Percentiles rank a stretch among this genome's conserved stretches.
phyloP scores from a whole-genome alignment of 2,329 filamentous ascomycete species.

The Penicillium aurantiogriseum region DNA sequence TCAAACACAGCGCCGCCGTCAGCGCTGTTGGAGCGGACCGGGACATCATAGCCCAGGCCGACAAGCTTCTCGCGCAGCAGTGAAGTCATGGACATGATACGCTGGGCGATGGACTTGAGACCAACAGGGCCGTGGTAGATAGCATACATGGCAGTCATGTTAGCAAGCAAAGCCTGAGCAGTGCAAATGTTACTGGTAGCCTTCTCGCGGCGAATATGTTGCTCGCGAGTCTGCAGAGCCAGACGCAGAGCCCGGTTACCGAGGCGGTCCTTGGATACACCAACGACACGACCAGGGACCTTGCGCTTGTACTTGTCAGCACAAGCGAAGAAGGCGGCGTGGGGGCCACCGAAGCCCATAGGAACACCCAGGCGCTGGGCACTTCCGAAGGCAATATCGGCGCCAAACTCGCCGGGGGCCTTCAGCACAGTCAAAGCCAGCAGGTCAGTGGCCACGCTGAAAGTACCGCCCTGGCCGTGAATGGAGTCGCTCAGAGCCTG shows the following conservation, averaged over 20 bases:
- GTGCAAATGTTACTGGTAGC: conserved; percentile 98
- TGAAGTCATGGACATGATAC: conserved; percentile 68
- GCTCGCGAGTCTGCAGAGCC: conserved; percentile 87
- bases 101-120: conserved; percentile 77
- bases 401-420: conserved; percentile 89
- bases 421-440: conserved; percentile 83
- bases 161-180: conserved; percentile 86
- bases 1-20: conserved; percentile 69
- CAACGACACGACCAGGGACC: conserved; percentile 86
- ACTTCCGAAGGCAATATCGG: conserved; percentile 91
- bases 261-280: conserved; percentile 84
- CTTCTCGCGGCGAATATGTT: conserved; percentile 94
- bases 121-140: conserved; percentile 88
- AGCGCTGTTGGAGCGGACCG: conserved; percentile 54
- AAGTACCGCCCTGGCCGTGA: conserved; percentile 73
- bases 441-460: conserved; percentile 86
- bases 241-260: conserved; percentile 79
- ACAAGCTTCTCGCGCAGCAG: conserved; percentile 65
- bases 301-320: conserved; percentile 90
- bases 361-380: conserved; percentile 90
- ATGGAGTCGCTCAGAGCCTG: conserved; percentile 70
- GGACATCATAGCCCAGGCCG: conserved; percentile 62
- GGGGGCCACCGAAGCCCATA: conserved; percentile 89
- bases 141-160: conserved; percentile 94
- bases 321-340: conserved; percentile 93